Conservation (phyloP, 2,329 filamentous ascomycete species). For the Verticillium nubilum region DNA sequence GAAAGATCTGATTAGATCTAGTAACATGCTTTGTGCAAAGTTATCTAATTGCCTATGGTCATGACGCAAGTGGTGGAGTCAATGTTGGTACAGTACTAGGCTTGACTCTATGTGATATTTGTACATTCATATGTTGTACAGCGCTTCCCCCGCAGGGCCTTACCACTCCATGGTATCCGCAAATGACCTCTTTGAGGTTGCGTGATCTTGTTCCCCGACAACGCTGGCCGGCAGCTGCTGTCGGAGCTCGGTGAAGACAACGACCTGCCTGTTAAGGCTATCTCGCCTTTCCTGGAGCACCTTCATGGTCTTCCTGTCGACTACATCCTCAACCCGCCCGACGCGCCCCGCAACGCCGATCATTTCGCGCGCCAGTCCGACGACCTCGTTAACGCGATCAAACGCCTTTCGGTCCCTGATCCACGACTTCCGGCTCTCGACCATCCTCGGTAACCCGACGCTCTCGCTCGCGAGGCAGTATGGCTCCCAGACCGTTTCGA, state of each 20-base stretch:
- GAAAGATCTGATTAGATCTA: neutral
- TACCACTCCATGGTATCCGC: neutral
- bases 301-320: slow-evolving; percentile 22
- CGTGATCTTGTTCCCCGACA: neutral
- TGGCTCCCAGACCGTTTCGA: slow-evolving; percentile 45
- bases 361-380: slow-evolving; percentile 40
- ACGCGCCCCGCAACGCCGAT: slow-evolving; percentile 39
- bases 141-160: neutral
- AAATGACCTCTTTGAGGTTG: neutral
- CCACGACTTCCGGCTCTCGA: neutral
- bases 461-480: slow-evolving; percentile 34
- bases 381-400: slow-evolving; percentile 33
- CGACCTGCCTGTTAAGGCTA: slow-evolving; percentile 21
- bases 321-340: slow-evolving; percentile 31
- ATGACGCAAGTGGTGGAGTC: neutral
- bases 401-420: slow-evolving; percentile 14
- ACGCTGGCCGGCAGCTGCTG: neutral
- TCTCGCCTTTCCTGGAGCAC: slow-evolving; percentile 23
- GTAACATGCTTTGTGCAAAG: neutral
- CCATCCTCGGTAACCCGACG: slow-evolving; percentile 17
- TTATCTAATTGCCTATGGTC: neutral
- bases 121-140: neutral
- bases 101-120: neutral
- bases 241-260: slow-evolving; percentile 10
- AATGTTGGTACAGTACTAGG: neutral